Evolutionary conservation across 2,329 filamentous ascomycete genomes (phyloP).

Genomic region (Ceratocystiopsis brevicomis): DNA sequence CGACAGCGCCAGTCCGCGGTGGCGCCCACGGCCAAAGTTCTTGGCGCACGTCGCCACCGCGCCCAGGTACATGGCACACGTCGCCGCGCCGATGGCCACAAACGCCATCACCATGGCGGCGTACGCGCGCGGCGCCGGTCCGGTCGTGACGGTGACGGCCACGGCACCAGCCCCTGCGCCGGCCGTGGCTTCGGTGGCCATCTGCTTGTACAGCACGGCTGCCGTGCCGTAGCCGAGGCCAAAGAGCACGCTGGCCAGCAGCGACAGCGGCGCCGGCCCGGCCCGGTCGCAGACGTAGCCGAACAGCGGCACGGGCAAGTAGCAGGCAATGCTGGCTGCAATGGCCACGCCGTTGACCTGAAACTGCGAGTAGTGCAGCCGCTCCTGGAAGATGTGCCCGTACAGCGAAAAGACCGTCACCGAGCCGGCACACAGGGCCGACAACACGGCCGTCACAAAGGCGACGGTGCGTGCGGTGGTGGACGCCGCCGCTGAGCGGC

Average conservation of each 20-base stretch:
- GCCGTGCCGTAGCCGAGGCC: conserved; percentile 68
- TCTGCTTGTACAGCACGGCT: conserved; percentile 51
- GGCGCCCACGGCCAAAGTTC: conserved; percentile 82
- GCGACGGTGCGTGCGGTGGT: conserved; percentile 23
- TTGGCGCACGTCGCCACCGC: conserved; percentile 93
- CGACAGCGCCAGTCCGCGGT: conserved; percentile 75
- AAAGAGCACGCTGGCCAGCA: conserved; percentile 56
- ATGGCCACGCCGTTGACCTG: conserved; percentile 85
- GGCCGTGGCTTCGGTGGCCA: conserved; percentile 17
- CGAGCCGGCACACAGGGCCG: conserved; percentile 65
- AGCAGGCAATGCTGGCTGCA: conserved; percentile 70
- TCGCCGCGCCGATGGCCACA: conserved; percentile 62
- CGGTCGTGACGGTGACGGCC: conserved; percentile 12
- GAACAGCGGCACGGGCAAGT: conserved; percentile 76
- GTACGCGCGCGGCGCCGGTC: conserved; percentile 41
- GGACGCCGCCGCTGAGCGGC: conserved; percentile 10
- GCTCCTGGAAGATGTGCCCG: conserved; percentile 71
- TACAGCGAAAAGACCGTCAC: conserved; percentile 91
- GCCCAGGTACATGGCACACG: conserved; percentile 73
- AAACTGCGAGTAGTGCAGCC: conserved; percentile 72
- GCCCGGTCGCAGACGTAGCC: conserved; percentile 84
- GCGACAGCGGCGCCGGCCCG: conserved; percentile 58
- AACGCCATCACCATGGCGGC: conserved; percentile 74
- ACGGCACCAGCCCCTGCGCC: conserved; percentile 23
- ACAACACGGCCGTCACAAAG: conserved; percentile 34